phyloP scores from a whole-genome alignment of 495 filamentous ascomycete species.

The Pyronema omphalodes region DNA sequence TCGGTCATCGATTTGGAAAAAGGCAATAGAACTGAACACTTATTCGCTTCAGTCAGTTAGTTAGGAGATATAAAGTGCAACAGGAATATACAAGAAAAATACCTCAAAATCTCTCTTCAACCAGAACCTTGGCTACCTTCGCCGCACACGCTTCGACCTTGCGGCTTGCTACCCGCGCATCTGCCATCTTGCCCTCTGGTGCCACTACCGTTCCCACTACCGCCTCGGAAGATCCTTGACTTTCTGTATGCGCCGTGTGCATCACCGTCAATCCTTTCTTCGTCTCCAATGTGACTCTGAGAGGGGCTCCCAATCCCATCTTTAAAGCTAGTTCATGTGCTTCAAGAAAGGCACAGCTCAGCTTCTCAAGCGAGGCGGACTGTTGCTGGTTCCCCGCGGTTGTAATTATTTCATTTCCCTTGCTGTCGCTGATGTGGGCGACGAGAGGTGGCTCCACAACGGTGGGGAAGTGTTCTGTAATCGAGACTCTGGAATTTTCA shows the following conservation, averaged over 20 bases:
- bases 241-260: slow-evolving; percentile 10
- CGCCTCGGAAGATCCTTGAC: slow-evolving; percentile 8
- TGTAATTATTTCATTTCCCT: slow-evolving; percentile 17
- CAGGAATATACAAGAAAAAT: no score
- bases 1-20: no score
- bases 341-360: slow-evolving; percentile 15
- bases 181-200: slow-evolving; percentile 16
- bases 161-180: slow-evolving; percentile 22
- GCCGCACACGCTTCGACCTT: slow-evolving; percentile 22
- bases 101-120: neutral
- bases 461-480: slow-evolving; percentile 14
- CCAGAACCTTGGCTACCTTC: slow-evolving; percentile 4
- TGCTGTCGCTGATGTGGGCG: slow-evolving; percentile 18
- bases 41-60: no score
- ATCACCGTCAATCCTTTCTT: slow-evolving; percentile 17
- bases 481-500: neutral
- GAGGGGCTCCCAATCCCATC: slow-evolving; percentile 20
- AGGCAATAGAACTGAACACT: no score
- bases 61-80: no score
- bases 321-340: slow-evolving; percentile 22
- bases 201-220: slow-evolving; percentile 22
- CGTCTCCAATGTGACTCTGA: slow-evolving; percentile 19
- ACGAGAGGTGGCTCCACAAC: slow-evolving; percentile 15
- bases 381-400: slow-evolving; percentile 7
- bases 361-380: slow-evolving; percentile 6